Percentiles rank a stretch among this genome's conserved stretches.
Conservation (phyloP, 1,284 basidiomycete genomes). For the Ustilago sp. region DNA sequence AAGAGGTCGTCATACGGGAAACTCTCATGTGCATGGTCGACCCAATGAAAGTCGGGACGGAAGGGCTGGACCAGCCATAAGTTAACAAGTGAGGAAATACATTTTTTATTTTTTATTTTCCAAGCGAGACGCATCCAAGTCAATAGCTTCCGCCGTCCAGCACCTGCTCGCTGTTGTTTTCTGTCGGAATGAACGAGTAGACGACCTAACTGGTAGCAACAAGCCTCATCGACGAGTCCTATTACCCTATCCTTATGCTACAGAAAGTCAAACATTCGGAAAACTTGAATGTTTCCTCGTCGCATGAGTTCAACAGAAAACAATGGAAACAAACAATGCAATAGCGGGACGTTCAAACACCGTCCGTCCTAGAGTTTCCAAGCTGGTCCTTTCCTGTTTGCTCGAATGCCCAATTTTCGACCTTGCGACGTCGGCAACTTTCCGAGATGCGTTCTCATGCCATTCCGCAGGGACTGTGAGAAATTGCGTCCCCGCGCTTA, state of each 20-base stretch:
- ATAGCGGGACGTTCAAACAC: conserved; percentile 1
- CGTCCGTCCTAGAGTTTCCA: background rate
- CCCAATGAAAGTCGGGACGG: conserved; percentile 3
- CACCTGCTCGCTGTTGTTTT: background rate
- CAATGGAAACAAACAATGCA: background rate
- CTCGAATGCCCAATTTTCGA: background rate
- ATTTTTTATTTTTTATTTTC: background rate
- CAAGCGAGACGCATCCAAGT: background rate
- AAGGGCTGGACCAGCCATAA: background rate
- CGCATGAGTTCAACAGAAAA: background rate
- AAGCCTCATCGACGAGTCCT: no score
- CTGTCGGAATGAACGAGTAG: background rate
- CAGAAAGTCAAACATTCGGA: background rate
- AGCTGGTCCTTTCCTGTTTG: background rate
- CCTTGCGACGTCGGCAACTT: background rate
- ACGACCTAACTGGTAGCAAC: no score
- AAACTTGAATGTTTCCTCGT: background rate
- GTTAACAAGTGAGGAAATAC: background rate
- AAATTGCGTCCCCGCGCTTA: background rate
- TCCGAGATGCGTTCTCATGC: background rate
- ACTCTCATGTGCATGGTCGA: background rate
- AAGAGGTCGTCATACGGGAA: background rate
- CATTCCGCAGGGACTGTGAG: background rate
- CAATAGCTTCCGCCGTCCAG: no score
- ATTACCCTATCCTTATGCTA: no score